Evolutionary conservation across 331 rosid species (phyloP).

Genomic region (Prunus yedoensis): DNA sequence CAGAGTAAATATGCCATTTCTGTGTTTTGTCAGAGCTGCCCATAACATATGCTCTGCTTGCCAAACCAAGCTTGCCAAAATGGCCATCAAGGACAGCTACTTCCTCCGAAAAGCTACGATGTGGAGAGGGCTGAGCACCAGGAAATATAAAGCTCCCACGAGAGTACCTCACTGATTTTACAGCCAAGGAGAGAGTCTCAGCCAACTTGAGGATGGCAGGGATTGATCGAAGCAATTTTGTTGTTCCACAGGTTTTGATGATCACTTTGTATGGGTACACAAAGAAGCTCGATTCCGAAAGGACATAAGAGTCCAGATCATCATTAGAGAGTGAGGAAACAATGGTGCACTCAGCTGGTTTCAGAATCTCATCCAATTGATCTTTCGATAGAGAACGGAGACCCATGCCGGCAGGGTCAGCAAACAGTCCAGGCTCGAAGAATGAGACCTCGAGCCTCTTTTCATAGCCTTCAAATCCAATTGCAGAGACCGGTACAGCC

Average conservation of each 20-base stretch:
- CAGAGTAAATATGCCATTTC: conserved; percentile 83
- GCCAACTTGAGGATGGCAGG: conserved; percentile 72
- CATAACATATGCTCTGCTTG: conserved; percentile 65
- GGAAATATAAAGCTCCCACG: conserved; percentile 88
- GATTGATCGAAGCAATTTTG: conserved; percentile 73
- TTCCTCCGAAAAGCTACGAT: conserved; percentile 75
- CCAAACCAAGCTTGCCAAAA: conserved; percentile 62
- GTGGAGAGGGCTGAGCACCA: conserved; percentile 79
- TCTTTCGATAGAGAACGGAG: conserved; percentile 61
- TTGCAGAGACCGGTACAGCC: conserved; percentile 64
- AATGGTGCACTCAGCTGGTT: conserved; percentile 85
- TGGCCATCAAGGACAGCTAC: conserved; percentile 66
- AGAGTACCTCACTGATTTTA: conserved; percentile 77
- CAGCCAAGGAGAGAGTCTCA: conserved; percentile 50
- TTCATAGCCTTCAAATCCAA: conserved; percentile 90
- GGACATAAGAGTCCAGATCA: conserved; percentile 77
- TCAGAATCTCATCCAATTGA: conserved; percentile 73
- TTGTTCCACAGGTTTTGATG: conserved; percentile 91
- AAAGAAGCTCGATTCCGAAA: conserved; percentile 86
- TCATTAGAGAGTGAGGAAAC: conserved; percentile 71
- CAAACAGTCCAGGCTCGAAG: conserved; percentile 66
- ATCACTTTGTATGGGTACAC: conserved; percentile 70
- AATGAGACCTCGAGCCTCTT: conserved; percentile 87
- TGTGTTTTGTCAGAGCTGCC: conserved; percentile 52
- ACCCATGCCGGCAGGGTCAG: conserved; percentile 73